Base-by-base conservation (phyloP, 768 basidiomycete genomes). In the Lactarius sp. region DNA sequence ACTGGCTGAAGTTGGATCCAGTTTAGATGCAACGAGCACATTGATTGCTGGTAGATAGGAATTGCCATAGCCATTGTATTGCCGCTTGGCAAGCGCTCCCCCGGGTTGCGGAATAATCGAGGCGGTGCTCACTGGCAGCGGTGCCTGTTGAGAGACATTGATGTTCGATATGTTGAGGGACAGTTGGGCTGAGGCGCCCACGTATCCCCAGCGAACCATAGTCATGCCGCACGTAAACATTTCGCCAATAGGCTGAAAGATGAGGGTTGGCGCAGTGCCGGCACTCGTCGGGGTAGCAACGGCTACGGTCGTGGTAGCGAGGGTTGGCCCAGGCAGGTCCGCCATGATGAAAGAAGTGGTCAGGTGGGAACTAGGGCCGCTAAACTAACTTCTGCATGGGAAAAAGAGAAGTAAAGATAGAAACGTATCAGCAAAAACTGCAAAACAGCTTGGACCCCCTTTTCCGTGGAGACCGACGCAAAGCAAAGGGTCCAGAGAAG, bases 141-240 rank as follows among this genome's bases (percentile, higher is more conserved):
- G 59, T 6, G 61, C 12, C 47, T 66, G 63, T 56, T 77, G 75
- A 3, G 63, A 0, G 4, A 79, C 76, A 20, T 70, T 72, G 52
- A 69, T n/a, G 61, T 82, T 80, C 53, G 76, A 76, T 42, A 81
- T 72, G 60, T 72, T 72, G n/a, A 83, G 57, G 6, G 68, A 60
- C 31, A 81, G 52, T 1, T 71, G 31, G 8, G 47, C 64, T 18
- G 69, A 41, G 5, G 75, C 67, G 16, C 53, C 57, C 12, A 9
- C 36, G 55, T 71, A 74, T 0, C 10, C 16, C 73, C 72, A 74
- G 22, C n/a, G 56, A 64, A 81, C 70, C 10, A 66, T 54, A 7
- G 70, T 71, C 18, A 72, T 59, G 1, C 66, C 66, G 66, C 79
- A 80, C 34, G 77, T 73, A 12, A 67, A 74, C 74, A 78, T 70